phyloP scores from a whole-genome alignment of 495 filamentous ascomycete genomes.

The Hypoxylon fuscum region DNA sequence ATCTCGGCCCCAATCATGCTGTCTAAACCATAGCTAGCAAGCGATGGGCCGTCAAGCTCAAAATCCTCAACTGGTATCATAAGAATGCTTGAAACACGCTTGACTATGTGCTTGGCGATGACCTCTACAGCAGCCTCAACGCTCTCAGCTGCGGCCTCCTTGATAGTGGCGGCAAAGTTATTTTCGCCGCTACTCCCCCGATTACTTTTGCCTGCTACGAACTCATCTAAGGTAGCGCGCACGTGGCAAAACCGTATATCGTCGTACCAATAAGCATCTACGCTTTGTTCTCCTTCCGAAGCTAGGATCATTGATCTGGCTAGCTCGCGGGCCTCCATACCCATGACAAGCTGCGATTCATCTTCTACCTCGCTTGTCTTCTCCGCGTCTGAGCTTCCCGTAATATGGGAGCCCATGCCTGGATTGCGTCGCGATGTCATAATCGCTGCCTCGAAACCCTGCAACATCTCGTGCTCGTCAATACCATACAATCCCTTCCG shows the following conservation, averaged over 20 bases:
- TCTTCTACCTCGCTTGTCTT: not conserved
- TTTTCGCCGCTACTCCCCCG: not conserved
- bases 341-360: constrained; percentile 13
- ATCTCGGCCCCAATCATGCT: constrained; percentile 57
- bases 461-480: constrained; percentile 46
- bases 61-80: constrained; percentile 33
- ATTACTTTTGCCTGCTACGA: not conserved
- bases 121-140: constrained; percentile 5
- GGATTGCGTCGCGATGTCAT: constrained; percentile 1
- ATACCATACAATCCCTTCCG: constrained; percentile 49
- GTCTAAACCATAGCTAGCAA: constrained; percentile 54
- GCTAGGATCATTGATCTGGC: constrained; percentile 9
- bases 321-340: constrained; percentile 12
- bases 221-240: not conserved
- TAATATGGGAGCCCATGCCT: not conserved
- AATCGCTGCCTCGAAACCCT: constrained; percentile 45
- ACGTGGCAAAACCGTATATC: constrained; percentile 13
- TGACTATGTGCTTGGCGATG: constrained; percentile 31
- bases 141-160: not conserved
- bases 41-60: constrained; percentile 33
- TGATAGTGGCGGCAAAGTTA: constrained; percentile 3
- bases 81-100: constrained; percentile 43
- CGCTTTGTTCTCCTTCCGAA: constrained; percentile 11
- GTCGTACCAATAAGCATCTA: constrained; percentile 13
- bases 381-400: not conserved